Conservation (phyloP, 2,329 filamentous ascomycete species). For the Colletotrichum higginsianum region DNA sequence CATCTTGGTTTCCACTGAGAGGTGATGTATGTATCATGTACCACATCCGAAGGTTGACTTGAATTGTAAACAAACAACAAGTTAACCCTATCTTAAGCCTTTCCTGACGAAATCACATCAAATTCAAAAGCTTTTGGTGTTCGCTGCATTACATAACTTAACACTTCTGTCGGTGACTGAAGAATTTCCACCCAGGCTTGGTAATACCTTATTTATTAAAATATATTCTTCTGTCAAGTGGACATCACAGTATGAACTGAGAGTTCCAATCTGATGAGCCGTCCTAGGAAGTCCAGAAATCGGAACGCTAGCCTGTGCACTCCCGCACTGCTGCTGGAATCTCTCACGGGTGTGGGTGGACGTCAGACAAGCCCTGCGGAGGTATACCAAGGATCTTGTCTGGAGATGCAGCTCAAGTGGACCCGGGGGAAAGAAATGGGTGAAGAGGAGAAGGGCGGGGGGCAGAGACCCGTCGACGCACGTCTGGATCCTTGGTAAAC, state of each 20-base stretch:
- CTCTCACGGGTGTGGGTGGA: background rate
- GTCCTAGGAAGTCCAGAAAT: background rate
- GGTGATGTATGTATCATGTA: fast-evolving
- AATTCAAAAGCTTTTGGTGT: background rate
- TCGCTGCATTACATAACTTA: background rate
- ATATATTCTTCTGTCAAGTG: background rate
- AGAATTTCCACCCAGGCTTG: background rate
- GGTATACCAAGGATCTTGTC: conserved; percentile 18
- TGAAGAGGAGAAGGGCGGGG: conserved; percentile 23
- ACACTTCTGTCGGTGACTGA: no score
- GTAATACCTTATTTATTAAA: background rate
- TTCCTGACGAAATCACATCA: background rate
- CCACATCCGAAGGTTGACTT: background rate
- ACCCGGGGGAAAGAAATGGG: conserved; percentile 1
- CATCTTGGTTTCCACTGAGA: background rate
- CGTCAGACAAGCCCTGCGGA: conserved; percentile 4
- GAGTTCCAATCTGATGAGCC: no score
- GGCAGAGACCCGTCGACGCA: background rate
- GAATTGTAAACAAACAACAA: background rate
- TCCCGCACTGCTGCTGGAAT: background rate
- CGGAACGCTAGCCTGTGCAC: background rate
- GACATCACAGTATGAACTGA: background rate
- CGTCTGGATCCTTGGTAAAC: conserved; percentile 9
- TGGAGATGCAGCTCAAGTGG: conserved; percentile 10
- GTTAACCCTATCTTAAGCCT: fast-evolving